These are phyloP conservation scores for Fusarium denticulatum DNA, from an alignment of 2,329 filamentous ascomycete species.

Conservation along the genomic window DNA sequence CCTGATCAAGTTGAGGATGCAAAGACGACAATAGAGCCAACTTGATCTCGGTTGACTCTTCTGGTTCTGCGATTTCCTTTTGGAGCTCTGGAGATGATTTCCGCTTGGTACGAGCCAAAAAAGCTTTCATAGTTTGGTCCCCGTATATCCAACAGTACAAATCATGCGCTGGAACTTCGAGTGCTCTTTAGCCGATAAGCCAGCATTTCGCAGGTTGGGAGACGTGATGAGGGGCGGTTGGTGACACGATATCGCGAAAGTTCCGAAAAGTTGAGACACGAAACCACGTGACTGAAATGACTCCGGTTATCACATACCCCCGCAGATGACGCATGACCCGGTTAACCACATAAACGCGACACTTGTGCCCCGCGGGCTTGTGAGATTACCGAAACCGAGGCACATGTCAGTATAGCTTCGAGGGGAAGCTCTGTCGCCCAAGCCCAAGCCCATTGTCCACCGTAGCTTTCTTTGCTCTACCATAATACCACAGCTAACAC, in stretches of 20 bases:
- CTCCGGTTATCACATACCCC: constrained; percentile 30
- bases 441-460: constrained; percentile 4
- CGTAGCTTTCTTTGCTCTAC: constrained; percentile 8
- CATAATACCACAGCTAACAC: constrained; percentile 22
- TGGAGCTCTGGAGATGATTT: constrained; percentile 49
- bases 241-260: constrained; percentile 2
- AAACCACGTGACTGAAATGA: constrained; percentile 40
- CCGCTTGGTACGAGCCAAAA: constrained; percentile 65
- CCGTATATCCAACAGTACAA: background rate
- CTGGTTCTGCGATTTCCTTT: constrained; percentile 53
- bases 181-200: background rate
- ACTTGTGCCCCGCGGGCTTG: constrained; percentile 37
- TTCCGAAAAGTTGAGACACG: constrained; percentile 25
- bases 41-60: constrained; percentile 90
- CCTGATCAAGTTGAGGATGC: constrained; percentile 70
- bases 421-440: constrained; percentile 3
- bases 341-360: constrained; percentile 29
- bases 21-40: constrained; percentile 85
- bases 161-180: background rate
- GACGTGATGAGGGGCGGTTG: background rate
- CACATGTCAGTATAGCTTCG: constrained; percentile 45
- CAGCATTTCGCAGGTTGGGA: background rate
- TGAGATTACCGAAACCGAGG: constrained; percentile 50
- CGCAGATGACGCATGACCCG: constrained; percentile 18
- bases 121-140: constrained; percentile 63